phyloP scores from a whole-genome alignment of 73 alveolate genomes.

The Halteria grandinella region DNA sequence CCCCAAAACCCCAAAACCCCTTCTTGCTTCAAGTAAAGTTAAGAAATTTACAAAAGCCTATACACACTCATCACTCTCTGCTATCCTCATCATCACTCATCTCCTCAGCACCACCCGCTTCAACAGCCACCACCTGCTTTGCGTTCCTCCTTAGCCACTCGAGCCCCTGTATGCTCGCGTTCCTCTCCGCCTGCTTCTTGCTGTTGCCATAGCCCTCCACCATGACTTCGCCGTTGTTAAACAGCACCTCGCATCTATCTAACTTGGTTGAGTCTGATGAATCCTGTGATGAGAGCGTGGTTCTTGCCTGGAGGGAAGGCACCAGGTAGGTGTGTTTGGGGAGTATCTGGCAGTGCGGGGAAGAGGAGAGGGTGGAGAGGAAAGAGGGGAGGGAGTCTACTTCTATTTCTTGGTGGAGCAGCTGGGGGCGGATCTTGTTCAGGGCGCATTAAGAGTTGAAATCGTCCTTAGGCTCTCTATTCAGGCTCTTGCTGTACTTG shows the following conservation, averaged over 20 bases:
- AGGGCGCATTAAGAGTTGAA: conserved; percentile 13
- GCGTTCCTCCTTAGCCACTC: conserved; percentile 16
- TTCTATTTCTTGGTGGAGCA: neutral
- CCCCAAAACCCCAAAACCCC: too few relatives aligned
- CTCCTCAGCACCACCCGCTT: neutral
- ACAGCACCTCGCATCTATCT: neutral
- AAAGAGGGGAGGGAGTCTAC: too few relatives aligned
- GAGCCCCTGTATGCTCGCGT: conserved; percentile 51
- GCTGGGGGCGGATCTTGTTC: conserved; percentile 26
- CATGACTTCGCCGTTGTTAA: conserved; percentile 9
- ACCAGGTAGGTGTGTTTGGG: too few relatives aligned
- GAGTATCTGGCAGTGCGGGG: too few relatives aligned
- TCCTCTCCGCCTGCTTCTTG: conserved; percentile 60
- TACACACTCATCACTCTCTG: neutral
- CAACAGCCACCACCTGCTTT: neutral
- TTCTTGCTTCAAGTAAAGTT: too few relatives aligned
- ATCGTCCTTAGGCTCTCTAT: conserved; percentile 64
- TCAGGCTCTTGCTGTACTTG: conserved; percentile 38
- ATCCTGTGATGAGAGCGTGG: too few relatives aligned
- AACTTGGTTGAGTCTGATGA: neutral
- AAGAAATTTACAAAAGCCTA: neutral
- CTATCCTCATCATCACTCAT: neutral
- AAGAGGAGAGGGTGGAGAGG: too few relatives aligned
- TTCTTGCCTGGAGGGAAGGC: too few relatives aligned
- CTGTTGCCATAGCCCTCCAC: conserved; percentile 54